Percentiles rank a stretch among this genome's conserved stretches.
phyloP scores from a whole-genome alignment of 2,329 filamentous ascomycete species.

The Colletotrichum gloeosporioides region DNA sequence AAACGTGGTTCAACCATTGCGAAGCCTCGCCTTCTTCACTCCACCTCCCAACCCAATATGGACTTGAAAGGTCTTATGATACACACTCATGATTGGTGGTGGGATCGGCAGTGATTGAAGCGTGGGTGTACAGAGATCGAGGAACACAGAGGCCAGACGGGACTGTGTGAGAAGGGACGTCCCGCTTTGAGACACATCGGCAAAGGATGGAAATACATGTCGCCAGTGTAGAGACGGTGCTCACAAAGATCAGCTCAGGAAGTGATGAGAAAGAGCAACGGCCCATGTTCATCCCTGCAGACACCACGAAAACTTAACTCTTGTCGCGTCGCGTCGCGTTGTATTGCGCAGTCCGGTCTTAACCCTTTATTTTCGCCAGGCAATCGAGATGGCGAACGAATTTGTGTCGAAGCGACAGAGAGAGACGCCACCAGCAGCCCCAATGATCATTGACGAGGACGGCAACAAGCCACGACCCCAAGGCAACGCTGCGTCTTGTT shows the following conservation, averaged over 20 bases:
- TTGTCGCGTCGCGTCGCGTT: neutral
- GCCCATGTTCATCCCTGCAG: neutral
- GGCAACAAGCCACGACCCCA: neutral
- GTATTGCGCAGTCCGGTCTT: neutral
- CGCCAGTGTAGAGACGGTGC: neutral
- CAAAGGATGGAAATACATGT: neutral
- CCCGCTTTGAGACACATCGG: constrained; percentile 12
- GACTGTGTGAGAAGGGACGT: neutral
- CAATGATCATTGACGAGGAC: neutral
- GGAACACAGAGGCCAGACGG: neutral
- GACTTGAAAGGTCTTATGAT: neutral
- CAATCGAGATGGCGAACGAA: neutral
- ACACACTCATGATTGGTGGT: neutral
- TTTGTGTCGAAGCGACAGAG: neutral
- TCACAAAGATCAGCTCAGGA: neutral
- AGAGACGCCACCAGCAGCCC: neutral
- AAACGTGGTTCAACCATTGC: neutral
- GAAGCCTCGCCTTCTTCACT: neutral
- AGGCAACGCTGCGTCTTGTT: neutral
- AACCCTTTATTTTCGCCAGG: neutral
- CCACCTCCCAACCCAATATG: neutral
- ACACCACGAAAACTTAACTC: neutral
- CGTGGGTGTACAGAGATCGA: neutral
- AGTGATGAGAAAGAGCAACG: neutral
- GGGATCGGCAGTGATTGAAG: neutral